Evolutionary conservation across 1,284 basidiomycete genomes (phyloP).

Genomic region (Phellinidium pouzarii): DNA sequence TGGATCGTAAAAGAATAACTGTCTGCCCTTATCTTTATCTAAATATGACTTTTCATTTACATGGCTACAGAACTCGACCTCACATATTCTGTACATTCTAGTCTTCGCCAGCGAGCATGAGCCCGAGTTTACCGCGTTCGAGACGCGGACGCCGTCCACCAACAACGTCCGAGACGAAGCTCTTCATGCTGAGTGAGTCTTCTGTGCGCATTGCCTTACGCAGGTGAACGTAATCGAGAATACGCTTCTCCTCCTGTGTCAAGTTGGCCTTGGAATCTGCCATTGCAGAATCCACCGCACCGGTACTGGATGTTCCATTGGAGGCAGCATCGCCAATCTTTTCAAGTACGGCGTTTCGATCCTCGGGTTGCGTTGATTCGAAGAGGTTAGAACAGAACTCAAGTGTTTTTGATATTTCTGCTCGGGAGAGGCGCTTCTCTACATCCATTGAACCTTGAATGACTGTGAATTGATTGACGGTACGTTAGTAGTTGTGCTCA

Average conservation of each 20-base stretch:
- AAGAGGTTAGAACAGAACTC: conserved; percentile 37
- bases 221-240: neutral
- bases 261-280: neutral
- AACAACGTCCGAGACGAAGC: neutral
- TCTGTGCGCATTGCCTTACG: neutral
- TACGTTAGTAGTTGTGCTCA: neutral
- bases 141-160: neutral
- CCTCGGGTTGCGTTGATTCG: conserved; percentile 31
- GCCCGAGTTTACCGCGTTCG: neutral
- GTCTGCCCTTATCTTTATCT: too few relatives aligned
- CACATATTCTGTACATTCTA: too few relatives aligned
- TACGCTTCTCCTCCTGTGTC: neutral
- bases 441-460: conserved; percentile 58
- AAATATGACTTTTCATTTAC: too few relatives aligned
- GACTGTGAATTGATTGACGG: conserved; percentile 32
- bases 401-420: conserved; percentile 49
- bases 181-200: neutral
- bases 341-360: conserved; percentile 27
- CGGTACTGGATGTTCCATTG: neutral
- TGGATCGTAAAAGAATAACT: too few relatives aligned
- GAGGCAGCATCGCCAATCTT: too few relatives aligned
- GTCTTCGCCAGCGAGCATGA: neutral
- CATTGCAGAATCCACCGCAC: neutral
- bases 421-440: conserved; percentile 54
- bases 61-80: too few relatives aligned